Conservation (phyloP, 108 stramenopile species). For the Cyclostephanos invisitatus region DNA sequence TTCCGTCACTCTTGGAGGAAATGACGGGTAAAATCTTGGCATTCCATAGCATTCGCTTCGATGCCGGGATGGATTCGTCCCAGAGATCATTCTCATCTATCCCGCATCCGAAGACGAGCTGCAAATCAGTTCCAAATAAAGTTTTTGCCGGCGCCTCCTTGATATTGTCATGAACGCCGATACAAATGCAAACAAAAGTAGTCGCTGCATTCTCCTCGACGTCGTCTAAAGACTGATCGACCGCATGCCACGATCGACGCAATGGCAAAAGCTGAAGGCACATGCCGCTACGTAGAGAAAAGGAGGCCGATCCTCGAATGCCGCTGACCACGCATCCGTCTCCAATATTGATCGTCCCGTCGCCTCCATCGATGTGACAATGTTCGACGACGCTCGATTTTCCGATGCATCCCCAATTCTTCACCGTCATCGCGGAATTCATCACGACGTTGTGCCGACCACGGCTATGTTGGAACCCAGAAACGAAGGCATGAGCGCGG, state of each 20-base stretch:
- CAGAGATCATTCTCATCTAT: constrained; percentile 53
- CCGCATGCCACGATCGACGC: not conserved
- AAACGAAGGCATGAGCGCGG: constrained; percentile 14
- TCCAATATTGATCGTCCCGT: constrained; percentile 37
- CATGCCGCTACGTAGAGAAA: constrained; percentile 45
- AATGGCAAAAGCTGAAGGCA: constrained; percentile 62
- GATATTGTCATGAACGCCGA: constrained; percentile 67
- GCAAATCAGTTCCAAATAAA: constrained; percentile 57
- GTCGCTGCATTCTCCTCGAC: not conserved
- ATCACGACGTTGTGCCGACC: constrained; percentile 10
- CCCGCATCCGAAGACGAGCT: constrained; percentile 46
- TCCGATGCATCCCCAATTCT: constrained; percentile 15
- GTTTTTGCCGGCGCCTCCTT: constrained; percentile 41
- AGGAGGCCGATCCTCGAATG: constrained; percentile 25
- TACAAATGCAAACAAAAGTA: constrained; percentile 57
- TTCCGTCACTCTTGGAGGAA: constrained; percentile 1
- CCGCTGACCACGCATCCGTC: constrained; percentile 61
- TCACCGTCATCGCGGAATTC: constrained; percentile 15
- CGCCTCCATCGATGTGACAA: constrained; percentile 12
- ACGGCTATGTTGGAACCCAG: constrained; percentile 2
- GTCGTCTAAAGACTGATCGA: not conserved
- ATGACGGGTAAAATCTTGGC: constrained; percentile 65
- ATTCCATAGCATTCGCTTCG: constrained; percentile 61
- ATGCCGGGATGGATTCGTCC: constrained; percentile 28
- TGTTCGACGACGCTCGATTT: constrained; percentile 37